Percentiles rank a stretch among this genome's conserved stretches.
phyloP scores from a whole-genome alignment of 805 yeast species.

The Candida silvicultrix region DNA sequence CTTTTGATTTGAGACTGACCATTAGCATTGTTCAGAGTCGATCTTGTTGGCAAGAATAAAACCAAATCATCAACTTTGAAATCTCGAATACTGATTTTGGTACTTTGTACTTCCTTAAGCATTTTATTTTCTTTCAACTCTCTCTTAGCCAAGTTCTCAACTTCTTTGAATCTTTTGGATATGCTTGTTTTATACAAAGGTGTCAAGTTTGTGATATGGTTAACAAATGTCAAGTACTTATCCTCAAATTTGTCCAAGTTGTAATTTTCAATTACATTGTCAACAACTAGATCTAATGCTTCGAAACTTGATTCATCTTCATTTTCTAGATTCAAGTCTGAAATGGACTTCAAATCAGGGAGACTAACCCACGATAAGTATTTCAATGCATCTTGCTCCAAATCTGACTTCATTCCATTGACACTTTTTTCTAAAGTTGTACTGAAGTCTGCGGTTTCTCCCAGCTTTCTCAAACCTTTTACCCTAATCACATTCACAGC shows the following conservation, averaged over 20 bases:
- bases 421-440: constrained; percentile 31
- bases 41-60: constrained; percentile 69
- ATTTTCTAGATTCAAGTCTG: not conserved
- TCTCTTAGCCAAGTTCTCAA: constrained; percentile 83
- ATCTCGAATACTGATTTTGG: constrained; percentile 58
- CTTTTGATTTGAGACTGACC: not conserved
- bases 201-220: constrained; percentile 22
- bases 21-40: constrained; percentile 1
- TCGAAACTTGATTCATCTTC: not conserved
- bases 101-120: constrained; percentile 39
- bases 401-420: constrained; percentile 31
- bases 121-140: constrained; percentile 65
- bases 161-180: constrained; percentile 76
- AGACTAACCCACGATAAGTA: constrained; percentile 43
- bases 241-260: constrained; percentile 20
- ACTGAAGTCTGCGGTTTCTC: constrained; percentile 26
- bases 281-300: constrained; percentile 10
- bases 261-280: constrained; percentile 12
- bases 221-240: constrained; percentile 17
- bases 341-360: constrained; percentile 17
- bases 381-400: constrained; percentile 30
- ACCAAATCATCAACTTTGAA: constrained; percentile 76
- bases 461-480: constrained; percentile 60
- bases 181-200: constrained; percentile 35
- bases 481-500: constrained; percentile 61